Evolutionary conservation across 768 basidiomycete species (phyloP).

Genomic region (Polyporus arcularius): DNA sequence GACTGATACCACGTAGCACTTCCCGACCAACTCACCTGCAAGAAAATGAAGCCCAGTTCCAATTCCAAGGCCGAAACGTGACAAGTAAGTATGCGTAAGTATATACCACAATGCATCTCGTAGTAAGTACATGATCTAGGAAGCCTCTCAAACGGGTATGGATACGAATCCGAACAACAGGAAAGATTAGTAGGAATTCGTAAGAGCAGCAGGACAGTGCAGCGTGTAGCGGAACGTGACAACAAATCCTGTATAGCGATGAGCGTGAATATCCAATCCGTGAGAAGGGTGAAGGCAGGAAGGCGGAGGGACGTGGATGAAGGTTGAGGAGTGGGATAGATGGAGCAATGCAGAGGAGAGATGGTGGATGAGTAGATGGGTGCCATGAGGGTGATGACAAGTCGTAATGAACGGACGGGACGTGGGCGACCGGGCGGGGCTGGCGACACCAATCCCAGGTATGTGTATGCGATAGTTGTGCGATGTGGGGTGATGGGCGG

Average conservation of each 20-base stretch:
- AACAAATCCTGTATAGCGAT: constrained; percentile 3
- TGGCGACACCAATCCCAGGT: constrained; percentile 23
- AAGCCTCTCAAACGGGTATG: constrained; percentile 14
- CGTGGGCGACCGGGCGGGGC: constrained; percentile 10
- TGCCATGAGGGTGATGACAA: not conserved
- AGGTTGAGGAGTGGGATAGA: not conserved
- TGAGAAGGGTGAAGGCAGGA: not conserved
- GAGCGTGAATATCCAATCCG: constrained; percentile 9
- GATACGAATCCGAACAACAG: constrained; percentile 10
- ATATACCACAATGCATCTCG: constrained; percentile 12
- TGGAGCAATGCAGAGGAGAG: constrained; percentile 5
- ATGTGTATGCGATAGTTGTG: not conserved
- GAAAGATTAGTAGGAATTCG: constrained; percentile 7
- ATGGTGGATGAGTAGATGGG: not conserved
- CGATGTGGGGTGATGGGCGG: not conserved
- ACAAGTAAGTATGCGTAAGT: not conserved
- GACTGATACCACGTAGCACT: no score
- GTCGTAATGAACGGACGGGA: constrained; percentile 35
- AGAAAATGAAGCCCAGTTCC: no score
- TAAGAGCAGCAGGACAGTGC: constrained; percentile 4
- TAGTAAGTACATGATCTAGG: constrained; percentile 10
- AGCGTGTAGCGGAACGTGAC: not conserved
- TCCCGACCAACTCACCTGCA: no score
- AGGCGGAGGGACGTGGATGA: not conserved
- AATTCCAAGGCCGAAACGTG: not conserved